Percentiles rank a stretch among this genome's conserved stretches.
Evolutionary conservation across 768 basidiomycete genomes (phyloP).

Genomic region (Russula lepida): DNA sequence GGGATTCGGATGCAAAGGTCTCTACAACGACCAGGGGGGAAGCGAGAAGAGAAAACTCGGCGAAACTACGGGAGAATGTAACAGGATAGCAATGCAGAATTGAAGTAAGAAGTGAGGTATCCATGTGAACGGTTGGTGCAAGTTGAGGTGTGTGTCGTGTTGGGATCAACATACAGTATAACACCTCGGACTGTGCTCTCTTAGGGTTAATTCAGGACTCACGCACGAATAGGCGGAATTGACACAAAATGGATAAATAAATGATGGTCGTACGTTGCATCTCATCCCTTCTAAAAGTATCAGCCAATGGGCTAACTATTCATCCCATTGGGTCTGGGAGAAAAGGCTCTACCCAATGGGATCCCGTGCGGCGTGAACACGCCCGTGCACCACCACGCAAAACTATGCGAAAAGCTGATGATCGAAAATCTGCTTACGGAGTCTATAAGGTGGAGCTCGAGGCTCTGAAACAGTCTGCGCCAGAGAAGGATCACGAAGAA

Average conservation of each 20-base stretch:
- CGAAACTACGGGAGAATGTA: conserved; percentile 1
- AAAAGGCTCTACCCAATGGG: neutral
- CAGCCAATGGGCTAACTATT: neutral
- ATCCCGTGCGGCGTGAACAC: neutral
- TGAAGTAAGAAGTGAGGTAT: too few relatives aligned
- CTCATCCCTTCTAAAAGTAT: too few relatives aligned
- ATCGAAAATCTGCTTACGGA: neutral
- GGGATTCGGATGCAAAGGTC: neutral
- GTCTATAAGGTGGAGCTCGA: neutral
- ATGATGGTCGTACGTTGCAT: too few relatives aligned
- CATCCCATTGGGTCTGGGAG: neutral
- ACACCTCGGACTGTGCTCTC: neutral
- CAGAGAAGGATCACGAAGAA: neutral
- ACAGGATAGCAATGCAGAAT: neutral
- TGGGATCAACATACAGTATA: neutral
- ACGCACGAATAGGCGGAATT: neutral
- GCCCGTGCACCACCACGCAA: neutral
- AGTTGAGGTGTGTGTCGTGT: neutral
- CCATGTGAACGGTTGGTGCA: neutral
- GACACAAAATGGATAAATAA: neutral
- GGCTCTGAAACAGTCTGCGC: neutral
- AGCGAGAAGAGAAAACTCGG: conserved; percentile 1
- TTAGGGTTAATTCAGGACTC: neutral
- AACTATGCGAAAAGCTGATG: neutral
- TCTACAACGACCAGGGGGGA: too few relatives aligned